These are phyloP conservation scores for Epichloe aotearoae DNA, from an alignment of 2,329 filamentous ascomycete species.

Conservation along the genomic window DNA sequence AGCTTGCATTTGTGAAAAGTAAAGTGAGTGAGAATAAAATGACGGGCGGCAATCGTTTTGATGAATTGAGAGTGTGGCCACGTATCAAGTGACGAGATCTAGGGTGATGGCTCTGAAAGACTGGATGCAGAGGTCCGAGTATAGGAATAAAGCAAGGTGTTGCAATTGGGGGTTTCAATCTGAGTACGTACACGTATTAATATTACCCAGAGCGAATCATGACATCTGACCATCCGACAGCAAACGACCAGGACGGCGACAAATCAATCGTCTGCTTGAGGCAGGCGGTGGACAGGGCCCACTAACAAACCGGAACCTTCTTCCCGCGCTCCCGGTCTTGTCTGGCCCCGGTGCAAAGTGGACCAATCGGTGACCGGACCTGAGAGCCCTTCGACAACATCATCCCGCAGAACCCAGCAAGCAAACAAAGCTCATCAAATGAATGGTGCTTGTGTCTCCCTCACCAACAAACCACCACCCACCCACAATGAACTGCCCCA, in stretches of 20 bases:
- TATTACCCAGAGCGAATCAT: neutral
- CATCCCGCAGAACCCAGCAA: neutral
- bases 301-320: neutral
- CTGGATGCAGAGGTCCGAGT: too few relatives aligned
- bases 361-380: too few relatives aligned
- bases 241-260: neutral
- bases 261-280: neutral
- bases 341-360: too few relatives aligned
- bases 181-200: too few relatives aligned
- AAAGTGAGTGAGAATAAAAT: too few relatives aligned
- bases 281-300: conserved; percentile 8
- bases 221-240: conserved; percentile 1
- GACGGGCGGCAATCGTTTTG: neutral
- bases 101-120: too few relatives aligned
- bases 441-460: neutral
- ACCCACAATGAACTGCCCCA: neutral
- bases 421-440: neutral
- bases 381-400: too few relatives aligned
- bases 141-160: neutral
- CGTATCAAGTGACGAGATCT: too few relatives aligned
- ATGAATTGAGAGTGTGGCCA: too few relatives aligned
- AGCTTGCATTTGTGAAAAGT: too few relatives aligned
- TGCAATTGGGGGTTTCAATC: neutral
- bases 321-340: neutral
- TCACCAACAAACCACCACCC: neutral